phyloP scores from a whole-genome alignment of 1,284 basidiomycete genomes.

The Takashimella koratensis region DNA sequence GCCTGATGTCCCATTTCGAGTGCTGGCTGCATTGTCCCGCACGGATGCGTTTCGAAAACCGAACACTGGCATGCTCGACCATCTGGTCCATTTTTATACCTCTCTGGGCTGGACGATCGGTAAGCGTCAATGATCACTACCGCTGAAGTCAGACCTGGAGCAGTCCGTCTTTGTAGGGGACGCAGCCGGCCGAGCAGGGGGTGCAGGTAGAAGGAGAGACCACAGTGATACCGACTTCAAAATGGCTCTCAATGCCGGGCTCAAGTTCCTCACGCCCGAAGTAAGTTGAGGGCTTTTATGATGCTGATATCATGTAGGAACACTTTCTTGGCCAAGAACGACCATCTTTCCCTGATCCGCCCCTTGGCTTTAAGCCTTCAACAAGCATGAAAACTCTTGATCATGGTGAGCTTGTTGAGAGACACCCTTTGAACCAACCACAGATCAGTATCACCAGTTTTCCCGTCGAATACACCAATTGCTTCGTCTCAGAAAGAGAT shows the following conservation, averaged over 20 bases:
- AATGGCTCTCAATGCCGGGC: constrained; percentile 70
- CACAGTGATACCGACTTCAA: constrained; percentile 78
- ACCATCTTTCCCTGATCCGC: constrained; percentile 32
- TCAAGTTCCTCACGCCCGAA: constrained; percentile 69
- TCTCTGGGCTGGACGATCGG: constrained; percentile 64
- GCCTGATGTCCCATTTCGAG: constrained; percentile 63
- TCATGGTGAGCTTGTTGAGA: constrained; percentile 2
- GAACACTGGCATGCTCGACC: constrained; percentile 80
- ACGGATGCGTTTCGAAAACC: constrained; percentile 83
- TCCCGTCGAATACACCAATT: constrained; percentile 63
- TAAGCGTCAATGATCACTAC: constrained; percentile 39
- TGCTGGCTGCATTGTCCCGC: constrained; percentile 63
- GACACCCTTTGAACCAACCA: background rate
- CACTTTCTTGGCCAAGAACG: constrained; percentile 66
- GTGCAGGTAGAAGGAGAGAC: constrained; percentile 51
- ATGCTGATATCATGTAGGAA: constrained; percentile 23
- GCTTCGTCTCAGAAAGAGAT: constrained; percentile 56
- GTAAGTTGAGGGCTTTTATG: constrained; percentile 30
- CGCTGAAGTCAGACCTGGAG: constrained; percentile 56
- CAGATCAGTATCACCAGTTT: constrained; percentile 55
- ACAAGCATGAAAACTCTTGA: constrained; percentile 4
- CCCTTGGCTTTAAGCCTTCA: constrained; percentile 36
- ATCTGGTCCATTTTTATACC: constrained; percentile 61
- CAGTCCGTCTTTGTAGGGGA: constrained; percentile 81
- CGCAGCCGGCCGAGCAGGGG: constrained; percentile 67